Evolutionary conservation across 1,284 basidiomycete genomes (phyloP).

Genomic region (Ustilago shanxiensis): DNA sequence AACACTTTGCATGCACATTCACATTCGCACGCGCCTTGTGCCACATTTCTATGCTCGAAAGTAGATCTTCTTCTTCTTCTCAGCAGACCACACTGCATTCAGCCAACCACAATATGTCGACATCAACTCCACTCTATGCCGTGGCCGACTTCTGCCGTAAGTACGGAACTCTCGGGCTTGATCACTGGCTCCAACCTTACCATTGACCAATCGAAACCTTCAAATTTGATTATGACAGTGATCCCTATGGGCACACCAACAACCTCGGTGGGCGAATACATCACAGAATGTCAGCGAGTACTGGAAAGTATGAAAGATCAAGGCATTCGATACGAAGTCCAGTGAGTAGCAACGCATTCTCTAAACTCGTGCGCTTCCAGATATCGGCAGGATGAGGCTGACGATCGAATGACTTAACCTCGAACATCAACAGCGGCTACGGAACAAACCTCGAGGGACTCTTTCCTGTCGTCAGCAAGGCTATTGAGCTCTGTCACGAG

Average conservation of each 20-base stretch:
- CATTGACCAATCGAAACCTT: neutral
- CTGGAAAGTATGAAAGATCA: conserved; percentile 59
- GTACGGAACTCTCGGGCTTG: too few species aligned
- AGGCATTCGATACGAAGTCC: conserved; percentile 67
- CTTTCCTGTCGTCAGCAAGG: conserved; percentile 60
- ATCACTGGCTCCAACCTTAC: too few species aligned
- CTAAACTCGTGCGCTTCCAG: neutral
- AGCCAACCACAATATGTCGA: conserved; percentile 26
- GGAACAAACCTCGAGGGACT: conserved; percentile 68
- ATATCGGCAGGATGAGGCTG: neutral
- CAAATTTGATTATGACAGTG: conserved; percentile 31
- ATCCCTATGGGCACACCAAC: conserved; percentile 68
- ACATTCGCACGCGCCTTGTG: neutral
- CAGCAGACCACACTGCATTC: neutral
- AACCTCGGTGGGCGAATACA: conserved; percentile 67
- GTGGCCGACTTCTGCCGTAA: conserved; percentile 64
- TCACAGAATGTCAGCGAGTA: conserved; percentile 67
- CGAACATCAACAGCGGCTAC: conserved; percentile 57
- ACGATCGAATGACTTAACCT: neutral
- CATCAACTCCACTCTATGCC: conserved; percentile 40
- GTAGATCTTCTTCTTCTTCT: too few species aligned
- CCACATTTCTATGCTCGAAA: neutral
- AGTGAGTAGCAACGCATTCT: conserved; percentile 29
- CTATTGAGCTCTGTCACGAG: conserved; percentile 66
- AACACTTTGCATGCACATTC: conserved; percentile 35